Percentiles rank a stretch among this genome's conserved stretches.
phyloP scores from a whole-genome alignment of 208 protist genomes.

The Acanthamoeba polyphaga region DNA sequence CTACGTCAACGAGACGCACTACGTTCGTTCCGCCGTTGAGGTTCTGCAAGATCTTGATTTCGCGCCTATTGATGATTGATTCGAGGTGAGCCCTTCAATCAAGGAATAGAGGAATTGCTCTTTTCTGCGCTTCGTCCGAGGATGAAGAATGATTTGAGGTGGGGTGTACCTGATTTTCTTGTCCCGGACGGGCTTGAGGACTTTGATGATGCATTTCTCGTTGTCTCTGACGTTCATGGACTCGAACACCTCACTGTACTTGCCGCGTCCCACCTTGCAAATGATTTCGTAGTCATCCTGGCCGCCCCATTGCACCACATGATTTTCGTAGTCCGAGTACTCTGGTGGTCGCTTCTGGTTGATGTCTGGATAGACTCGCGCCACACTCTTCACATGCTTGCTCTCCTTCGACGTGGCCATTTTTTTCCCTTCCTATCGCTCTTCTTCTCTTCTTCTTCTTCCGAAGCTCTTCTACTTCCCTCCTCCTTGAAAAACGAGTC shows the following conservation, averaged over 20 bases:
- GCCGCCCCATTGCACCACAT: conserved; percentile 94
- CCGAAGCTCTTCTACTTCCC: not conserved
- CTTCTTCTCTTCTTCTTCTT: not conserved
- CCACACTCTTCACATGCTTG: conserved; percentile 64
- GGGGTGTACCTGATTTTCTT: conserved; percentile 59
- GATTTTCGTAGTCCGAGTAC: conserved; percentile 96
- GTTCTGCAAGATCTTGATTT: conserved; percentile 99
- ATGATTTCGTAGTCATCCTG: conserved; percentile 97
- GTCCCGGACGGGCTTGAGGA: conserved; percentile 93
- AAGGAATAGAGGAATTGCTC: not conserved
- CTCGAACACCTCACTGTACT: conserved; percentile 99
- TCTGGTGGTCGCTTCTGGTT: conserved; percentile 93
- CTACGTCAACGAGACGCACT: conserved; percentile 98
- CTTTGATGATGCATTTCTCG: conserved; percentile 94
- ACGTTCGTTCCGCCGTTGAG: conserved; percentile 98
- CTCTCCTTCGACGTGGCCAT: conserved; percentile 30
- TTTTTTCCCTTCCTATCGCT: not conserved
- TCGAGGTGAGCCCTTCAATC: not conserved
- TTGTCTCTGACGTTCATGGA: conserved; percentile 94
- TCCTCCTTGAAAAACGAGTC: too few species aligned
- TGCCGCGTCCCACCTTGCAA: conserved; percentile 97
- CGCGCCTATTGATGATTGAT: conserved; percentile 85
- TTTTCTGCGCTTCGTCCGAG: too few species aligned
- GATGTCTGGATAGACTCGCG: conserved; percentile 86
- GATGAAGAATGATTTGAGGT: not conserved